Evolutionary conservation across 306 rosid genomes (phyloP), one percentile per base, ranked within the genome.

Genomic region (Senna tora): DNA sequence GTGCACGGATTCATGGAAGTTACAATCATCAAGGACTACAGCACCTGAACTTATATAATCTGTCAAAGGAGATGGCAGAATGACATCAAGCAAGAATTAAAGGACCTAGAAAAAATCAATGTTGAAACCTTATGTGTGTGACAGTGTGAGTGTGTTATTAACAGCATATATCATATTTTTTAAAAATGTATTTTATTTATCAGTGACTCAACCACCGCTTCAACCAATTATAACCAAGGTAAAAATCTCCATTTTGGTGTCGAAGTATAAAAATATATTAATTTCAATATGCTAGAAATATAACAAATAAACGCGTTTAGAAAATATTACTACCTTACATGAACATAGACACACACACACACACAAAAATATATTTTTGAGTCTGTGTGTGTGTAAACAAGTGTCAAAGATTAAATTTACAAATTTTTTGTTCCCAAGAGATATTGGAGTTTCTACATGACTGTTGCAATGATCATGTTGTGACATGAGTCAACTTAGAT

Each of bases 1-100:
- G 82, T 83, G 91, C 25, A 94, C 99, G 67, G 97, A 91, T 82
- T 94, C 99, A 15, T 91, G 99, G 81, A 94, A 94, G 84, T 94
- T 94, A 66, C 97, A 94, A 78, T 91, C 97, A 71, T 94, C 99
- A 38, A 91, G 92, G 63, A 87, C 58, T 59, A 94, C 96, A 19
- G 89, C 76, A 59, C 93, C 91, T 51, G 98, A 87, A 73, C 88
- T 82, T 74, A 86, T 82, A 76, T 91, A 88, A 79, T 87, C 96
- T 91, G 95, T 73, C 66, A 77, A 80, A 61, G 70, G 75, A 49
- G 66, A 68, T 41, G 67, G 45, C 16, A 0, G 9, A 78, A 70
- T 14, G 17, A 76, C 33, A 57, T 73, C 54, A 76, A 47, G 51
- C 22, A 71, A 67, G 67, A 68, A 56, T 45, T 51, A 56, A 45